phyloP scores from a whole-genome alignment of 352 stramenopile species.

The Phytophthora melonis region DNA sequence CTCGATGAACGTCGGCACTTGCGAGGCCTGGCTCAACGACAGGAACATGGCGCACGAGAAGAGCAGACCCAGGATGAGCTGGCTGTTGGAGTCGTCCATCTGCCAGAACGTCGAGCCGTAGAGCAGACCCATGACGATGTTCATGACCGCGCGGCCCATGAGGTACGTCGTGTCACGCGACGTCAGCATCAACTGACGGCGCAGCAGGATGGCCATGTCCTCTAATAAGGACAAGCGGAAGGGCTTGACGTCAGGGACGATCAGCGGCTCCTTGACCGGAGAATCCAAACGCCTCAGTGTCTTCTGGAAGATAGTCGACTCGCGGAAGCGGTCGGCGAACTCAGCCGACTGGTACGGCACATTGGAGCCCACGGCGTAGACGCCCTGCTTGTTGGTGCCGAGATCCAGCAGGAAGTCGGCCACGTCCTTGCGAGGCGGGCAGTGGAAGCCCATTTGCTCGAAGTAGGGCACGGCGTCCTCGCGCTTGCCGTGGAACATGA shows the following conservation, averaged over 20 bases:
- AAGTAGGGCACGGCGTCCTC: constrained; percentile 59
- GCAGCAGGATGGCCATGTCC: constrained; percentile 49
- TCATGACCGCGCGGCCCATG: constrained; percentile 57
- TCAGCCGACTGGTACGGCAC: constrained; percentile 42
- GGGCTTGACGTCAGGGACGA: constrained; percentile 25
- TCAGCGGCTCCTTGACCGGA: constrained; percentile 36
- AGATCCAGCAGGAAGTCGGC: constrained; percentile 21
- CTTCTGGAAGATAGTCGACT: constrained; percentile 59
- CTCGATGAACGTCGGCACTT: constrained; percentile 84
- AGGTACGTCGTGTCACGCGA: constrained; percentile 65
- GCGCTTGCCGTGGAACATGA: constrained; percentile 65
- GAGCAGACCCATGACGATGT: constrained; percentile 66
- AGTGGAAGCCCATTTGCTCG: constrained; percentile 57
- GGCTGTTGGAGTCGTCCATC: constrained; percentile 57
- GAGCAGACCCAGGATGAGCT: constrained; percentile 83
- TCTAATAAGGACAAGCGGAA: constrained; percentile 62
- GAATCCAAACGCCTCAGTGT: constrained; percentile 51
- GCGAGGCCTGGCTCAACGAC: constrained; percentile 78
- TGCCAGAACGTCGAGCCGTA: constrained; percentile 80
- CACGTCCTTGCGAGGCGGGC: constrained; percentile 29
- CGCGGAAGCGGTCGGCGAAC: constrained; percentile 55
- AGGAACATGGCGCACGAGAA: constrained; percentile 92
- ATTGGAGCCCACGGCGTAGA: constrained; percentile 11
- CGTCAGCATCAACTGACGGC: constrained; percentile 75
- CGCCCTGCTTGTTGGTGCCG: constrained; percentile 31